Evolutionary conservation across 352 stramenopile genomes (phyloP), one percentile per base, ranked within the genome.

Genomic region (Pythium phragmiticola): DNA sequence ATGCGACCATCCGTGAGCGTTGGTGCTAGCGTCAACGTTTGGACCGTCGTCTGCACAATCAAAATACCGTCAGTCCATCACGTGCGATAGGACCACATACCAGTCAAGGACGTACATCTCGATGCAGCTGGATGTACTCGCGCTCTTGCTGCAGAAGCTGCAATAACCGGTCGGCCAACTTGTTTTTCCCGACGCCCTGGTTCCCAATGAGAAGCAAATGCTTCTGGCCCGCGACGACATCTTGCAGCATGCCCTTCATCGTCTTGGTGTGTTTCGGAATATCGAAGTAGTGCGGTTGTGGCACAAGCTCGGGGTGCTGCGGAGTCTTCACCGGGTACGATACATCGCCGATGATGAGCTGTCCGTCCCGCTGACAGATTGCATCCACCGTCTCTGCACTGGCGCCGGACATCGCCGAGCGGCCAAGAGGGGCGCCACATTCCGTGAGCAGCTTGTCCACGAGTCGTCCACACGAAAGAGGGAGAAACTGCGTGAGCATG

Each of bases 121-220:
- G 82, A 69, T 99, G 96, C 1, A 99, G 87, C 66, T 99, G 96
- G 60, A 98, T 94, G 73, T 99, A 99, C 79, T 99, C 96, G 59
- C 96, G 81, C 62, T 98, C 95, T 60, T 91, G 92, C 51, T 97
- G 68, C 14, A 98, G 55, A 12, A 97, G 73, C 60, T 95, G 79
- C n/a, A 98, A 63, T 16, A 98, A 60, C 1, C 90, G 72, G 72
- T 99, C 95, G 17, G 90, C 89, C 33, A 98, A 78, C 53, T 97
- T 98, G 77, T 98, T 98, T 66, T 98, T 98, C 39, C 95, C 95
- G 4, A 98, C 92, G 6, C 82, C 82, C 80, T 99, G 95, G 73
- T 98, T 98, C 0, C 96, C 96, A 30, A 98, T 95, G 36, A 99
- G 73, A 34, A 98, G 71, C 57, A 99, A 73, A 54, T 96, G 81